Conservation (phyloP, 1,139 yeast genomes). For the Spencermartinsiella ligniputridi region DNA sequence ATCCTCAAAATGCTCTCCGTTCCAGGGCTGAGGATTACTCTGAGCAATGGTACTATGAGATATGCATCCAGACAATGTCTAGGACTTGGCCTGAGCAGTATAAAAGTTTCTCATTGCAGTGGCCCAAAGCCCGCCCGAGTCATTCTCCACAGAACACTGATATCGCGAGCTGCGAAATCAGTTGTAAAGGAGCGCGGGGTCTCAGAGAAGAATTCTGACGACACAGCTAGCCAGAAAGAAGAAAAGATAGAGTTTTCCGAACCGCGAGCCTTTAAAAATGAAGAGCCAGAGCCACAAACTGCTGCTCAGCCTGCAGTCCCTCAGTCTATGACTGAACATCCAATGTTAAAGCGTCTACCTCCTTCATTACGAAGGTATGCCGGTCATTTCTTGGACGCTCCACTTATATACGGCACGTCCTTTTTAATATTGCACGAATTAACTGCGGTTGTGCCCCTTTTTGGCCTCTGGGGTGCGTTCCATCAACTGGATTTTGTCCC, state of each 20-base stretch:
- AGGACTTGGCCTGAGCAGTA: too few relatives aligned
- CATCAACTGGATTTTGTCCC: constrained; percentile 51
- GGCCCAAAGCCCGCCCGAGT: too few relatives aligned
- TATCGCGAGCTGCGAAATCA: constrained; percentile 4
- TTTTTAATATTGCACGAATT: constrained; percentile 80
- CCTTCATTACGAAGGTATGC: constrained; percentile 48
- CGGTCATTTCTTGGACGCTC: constrained; percentile 50
- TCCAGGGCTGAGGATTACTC: too few relatives aligned
- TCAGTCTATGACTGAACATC: not conserved
- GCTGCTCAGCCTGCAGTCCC: not conserved
- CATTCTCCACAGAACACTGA: constrained; percentile 1
- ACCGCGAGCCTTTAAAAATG: not conserved
- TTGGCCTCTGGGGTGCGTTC: constrained; percentile 70
- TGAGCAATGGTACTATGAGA: too few relatives aligned
- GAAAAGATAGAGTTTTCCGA: too few relatives aligned
- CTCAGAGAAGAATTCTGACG: not conserved
- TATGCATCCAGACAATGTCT: too few relatives aligned
- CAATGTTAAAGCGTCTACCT: constrained; percentile 33
- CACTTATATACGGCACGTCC: constrained; percentile 66
- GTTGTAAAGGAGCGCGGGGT: not conserved
- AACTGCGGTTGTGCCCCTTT: constrained; percentile 75
- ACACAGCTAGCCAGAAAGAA: too few relatives aligned
- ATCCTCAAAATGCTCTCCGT: too few relatives aligned
- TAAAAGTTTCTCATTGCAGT: too few relatives aligned
- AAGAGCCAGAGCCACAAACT: not conserved